Evolutionary conservation across 1,284 basidiomycete species (phyloP), one percentile per base, ranked within the genome.

Genomic region (Porodaedalea pini): DNA sequence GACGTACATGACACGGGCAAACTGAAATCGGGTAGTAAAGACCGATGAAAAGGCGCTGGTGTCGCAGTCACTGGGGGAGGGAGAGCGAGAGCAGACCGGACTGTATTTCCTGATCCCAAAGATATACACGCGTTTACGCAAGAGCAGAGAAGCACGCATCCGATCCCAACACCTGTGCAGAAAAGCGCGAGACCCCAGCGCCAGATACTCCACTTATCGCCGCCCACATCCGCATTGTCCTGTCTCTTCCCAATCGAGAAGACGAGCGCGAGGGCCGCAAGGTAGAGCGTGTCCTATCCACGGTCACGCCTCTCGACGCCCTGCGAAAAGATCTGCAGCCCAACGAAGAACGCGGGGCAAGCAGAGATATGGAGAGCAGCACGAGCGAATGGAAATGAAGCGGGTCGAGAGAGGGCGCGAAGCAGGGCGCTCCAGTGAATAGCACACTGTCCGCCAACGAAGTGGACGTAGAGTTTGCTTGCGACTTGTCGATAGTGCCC

Each of bases 341-440:
- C 8, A 17, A 41, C 13, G 41, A n/a, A 3, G 41, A 34, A 2
- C 72, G 58, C 13, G 73, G 73, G 1, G 68, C 66, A 13, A 80
- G 53, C 27, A 81, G 67, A n/a, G 79, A 78, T 45, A 79, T 57
- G 2, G 79, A 78, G 60, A 79, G 70, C 23, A 73, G 66, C 8
- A 81, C 8, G 34, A 81, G 66, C 13, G 77, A 77, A 1, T 75
- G 77, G 23, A 81, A 61, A 61, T 81, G 78, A 13, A 81, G 65
- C 2, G 80, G 79, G 59, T 81, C 79, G 43, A 79, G 68, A 4
- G 64, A 27, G 2, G 65, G 61, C 10, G 64, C 37, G 11, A 62
- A 65, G 53, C 47, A 48, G 43, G 58, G 56, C 15, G 29, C 7
- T 32, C 21, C 48, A 15, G 47, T 37, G 51, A 17, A 27, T 21